Percentiles rank a stretch among this genome's conserved stretches.
Conservation (phyloP, 225 moss, liverwort and hornwort genomes). For the Rhytidiadelphus loreus region DNA sequence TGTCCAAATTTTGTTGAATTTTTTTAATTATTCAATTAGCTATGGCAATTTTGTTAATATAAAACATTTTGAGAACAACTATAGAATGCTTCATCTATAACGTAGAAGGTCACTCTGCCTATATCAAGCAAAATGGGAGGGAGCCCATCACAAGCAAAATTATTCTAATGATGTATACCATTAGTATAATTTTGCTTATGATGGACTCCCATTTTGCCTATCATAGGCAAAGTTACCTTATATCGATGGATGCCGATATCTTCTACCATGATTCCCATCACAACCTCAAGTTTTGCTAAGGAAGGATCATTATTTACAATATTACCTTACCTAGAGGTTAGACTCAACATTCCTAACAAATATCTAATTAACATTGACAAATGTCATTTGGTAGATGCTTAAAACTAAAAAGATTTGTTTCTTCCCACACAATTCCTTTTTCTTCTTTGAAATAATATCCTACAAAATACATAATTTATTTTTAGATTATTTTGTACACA, state of each 20-base stretch:
- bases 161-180: too few species aligned
- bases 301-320: accelerated
- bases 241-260: background rate
- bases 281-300: background rate
- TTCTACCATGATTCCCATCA: background rate
- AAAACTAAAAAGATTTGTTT: background rate
- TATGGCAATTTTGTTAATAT: background rate
- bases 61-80: background rate
- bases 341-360: accelerated
- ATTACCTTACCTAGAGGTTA: too few species aligned
- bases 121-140: too few species aligned
- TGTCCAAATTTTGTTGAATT: background rate
- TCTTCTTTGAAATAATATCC: background rate
- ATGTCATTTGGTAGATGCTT: background rate
- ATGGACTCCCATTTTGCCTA: too few species aligned
- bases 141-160: too few species aligned
- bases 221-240: too few species aligned
- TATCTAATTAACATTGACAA: background rate
- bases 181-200: too few species aligned
- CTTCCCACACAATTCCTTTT: too few species aligned
- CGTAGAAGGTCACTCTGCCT: too few species aligned
- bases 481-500: background rate
- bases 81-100: background rate
- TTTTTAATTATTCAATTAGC: background rate
- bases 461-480: accelerated